A percentile compares a stretch with the other conserved stretches of the same genome.
Evolutionary conservation across 1,284 basidiomycete genomes (phyloP).

Genomic region (Tylopilus sp.): DNA sequence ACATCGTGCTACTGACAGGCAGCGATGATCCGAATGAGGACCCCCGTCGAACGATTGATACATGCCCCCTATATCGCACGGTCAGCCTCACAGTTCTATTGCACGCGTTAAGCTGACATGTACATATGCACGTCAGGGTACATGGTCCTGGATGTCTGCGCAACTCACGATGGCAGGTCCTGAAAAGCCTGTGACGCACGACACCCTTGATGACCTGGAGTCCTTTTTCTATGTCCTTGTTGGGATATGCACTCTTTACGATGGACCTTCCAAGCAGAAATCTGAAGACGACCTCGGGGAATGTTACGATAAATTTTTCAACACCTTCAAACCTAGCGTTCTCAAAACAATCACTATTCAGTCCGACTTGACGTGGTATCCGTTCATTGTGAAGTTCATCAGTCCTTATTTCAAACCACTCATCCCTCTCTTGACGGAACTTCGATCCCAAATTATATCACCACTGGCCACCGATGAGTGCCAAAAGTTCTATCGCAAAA

Average conservation of each 20-base stretch:
- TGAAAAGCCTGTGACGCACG: neutral
- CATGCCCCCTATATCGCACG: slow-evolving; percentile 11
- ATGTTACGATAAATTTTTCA: slow-evolving; percentile 1
- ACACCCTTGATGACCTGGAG: neutral
- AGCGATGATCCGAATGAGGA: slow-evolving; percentile 3
- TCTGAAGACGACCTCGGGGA: neutral
- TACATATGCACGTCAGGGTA: neutral
- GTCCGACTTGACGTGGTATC: neutral
- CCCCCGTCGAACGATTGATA: slow-evolving; percentile 7
- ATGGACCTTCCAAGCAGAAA: neutral
- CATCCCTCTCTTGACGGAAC: neutral
- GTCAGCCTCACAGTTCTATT: no score
- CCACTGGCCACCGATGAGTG: neutral
- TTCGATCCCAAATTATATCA: neutral
- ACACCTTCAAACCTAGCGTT: neutral
- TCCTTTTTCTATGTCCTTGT: neutral
- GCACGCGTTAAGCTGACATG: no score
- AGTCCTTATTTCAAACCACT: neutral
- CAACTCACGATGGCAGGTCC: neutral
- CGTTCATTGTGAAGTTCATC: neutral
- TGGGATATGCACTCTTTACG: neutral
- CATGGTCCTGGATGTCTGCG: neutral
- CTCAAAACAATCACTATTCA: neutral
- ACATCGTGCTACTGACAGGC: slow-evolving; percentile 17
- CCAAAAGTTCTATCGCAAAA: neutral